A percentile compares a stretch with the other conserved stretches of the same genome.
These are phyloP conservation scores for Talaromyces liani DNA, from an alignment of 495 filamentous ascomycete genomes.

Conservation along the genomic window DNA sequence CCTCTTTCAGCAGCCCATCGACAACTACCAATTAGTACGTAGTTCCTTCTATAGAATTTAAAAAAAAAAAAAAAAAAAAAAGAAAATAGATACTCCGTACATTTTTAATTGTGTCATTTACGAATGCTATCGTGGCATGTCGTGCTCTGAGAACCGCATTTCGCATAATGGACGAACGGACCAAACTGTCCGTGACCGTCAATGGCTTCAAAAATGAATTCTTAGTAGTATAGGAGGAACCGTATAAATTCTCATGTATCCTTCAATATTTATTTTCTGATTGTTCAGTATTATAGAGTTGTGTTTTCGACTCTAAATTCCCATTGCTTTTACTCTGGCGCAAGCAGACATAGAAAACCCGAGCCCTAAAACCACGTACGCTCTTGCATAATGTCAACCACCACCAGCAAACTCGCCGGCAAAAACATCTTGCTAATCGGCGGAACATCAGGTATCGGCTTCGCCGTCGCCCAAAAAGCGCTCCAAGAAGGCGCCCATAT, in stretches of 20 bases:
- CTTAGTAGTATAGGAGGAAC: not conserved
- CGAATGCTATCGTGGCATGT: not conserved
- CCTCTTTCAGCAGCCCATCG: too few relatives aligned
- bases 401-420: conserved; percentile 17
- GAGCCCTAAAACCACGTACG: not conserved
- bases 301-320: too few relatives aligned
- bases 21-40: too few relatives aligned
- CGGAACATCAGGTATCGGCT: conserved; percentile 50
- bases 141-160: not conserved
- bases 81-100: too few relatives aligned
- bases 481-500: conserved; percentile 44
- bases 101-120: too few relatives aligned
- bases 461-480: conserved; percentile 41
- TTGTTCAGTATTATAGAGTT: too few relatives aligned
- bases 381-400: not conserved
- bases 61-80: too few relatives aligned
- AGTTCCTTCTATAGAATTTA: too few relatives aligned
- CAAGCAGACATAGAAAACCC: not conserved
- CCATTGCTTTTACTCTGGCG: not conserved
- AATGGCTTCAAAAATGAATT: not conserved
- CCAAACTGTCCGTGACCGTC: not conserved
- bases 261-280: not conserved
- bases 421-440: conserved; percentile 45
- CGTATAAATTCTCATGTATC: not conserved
- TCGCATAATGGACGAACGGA: not conserved